phyloP scores from a whole-genome alignment of 1,139 yeast genomes.

The Geotrichum cucujoidarum region DNA sequence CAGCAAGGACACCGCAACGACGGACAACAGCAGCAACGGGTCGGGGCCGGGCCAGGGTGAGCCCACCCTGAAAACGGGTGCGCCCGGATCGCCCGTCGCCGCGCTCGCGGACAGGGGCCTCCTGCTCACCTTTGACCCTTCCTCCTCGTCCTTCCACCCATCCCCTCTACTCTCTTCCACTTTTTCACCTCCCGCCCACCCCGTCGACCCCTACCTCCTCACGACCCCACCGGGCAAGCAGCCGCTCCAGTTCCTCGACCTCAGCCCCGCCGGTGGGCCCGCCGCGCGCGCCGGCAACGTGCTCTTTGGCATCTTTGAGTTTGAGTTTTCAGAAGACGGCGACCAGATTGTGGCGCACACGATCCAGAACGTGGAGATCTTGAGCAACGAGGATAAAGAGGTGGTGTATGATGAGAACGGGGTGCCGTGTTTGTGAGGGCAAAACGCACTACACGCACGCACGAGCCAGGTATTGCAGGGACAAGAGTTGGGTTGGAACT shows the following conservation, averaged over 20 bases:
- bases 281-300: slow-evolving; percentile 4
- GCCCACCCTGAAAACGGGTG: background rate
- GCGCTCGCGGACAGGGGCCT: background rate
- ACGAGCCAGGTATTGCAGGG: background rate
- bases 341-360: slow-evolving; percentile 63
- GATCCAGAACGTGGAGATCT: slow-evolving; percentile 60
- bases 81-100: background rate
- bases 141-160: background rate
- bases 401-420: background rate
- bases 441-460: background rate
- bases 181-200: background rate
- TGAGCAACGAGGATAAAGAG: slow-evolving; percentile 7
- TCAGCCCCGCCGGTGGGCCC: background rate
- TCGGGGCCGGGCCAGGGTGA: background rate
- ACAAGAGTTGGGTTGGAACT: background rate
- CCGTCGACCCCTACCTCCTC: background rate
- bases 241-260: background rate
- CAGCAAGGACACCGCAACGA: background rate
- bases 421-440: background rate
- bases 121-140: background rate
- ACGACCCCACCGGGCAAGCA: background rate
- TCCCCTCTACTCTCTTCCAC: background rate
- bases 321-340: slow-evolving; percentile 61
- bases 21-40: background rate
- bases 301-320: slow-evolving; percentile 66